Evolutionary conservation across 495 filamentous ascomycete genomes (phyloP).

Genomic region (Sporormia fimetaria): DNA sequence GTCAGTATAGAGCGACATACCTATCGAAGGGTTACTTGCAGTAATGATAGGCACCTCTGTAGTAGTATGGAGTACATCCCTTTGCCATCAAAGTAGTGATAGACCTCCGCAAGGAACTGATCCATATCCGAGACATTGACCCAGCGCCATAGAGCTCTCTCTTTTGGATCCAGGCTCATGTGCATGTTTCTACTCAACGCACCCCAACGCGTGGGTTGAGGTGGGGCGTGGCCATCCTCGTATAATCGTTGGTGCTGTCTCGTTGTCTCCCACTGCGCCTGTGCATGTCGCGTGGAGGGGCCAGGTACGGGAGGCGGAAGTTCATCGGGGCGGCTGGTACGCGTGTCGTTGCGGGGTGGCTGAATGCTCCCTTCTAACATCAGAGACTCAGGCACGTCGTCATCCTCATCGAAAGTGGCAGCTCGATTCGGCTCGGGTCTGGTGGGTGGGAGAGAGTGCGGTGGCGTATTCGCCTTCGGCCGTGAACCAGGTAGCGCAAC

Average conservation of each 20-base stretch:
- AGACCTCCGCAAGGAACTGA: constrained; percentile 80
- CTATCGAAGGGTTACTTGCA: constrained; percentile 44
- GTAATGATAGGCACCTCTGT: constrained; percentile 53
- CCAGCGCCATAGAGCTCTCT: constrained; percentile 92
- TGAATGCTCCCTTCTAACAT: constrained; percentile 51
- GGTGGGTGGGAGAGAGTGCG: constrained; percentile 26
- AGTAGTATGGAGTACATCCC: constrained; percentile 86
- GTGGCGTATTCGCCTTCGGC: too few species aligned
- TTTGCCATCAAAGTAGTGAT: constrained; percentile 73
- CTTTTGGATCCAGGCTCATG: constrained; percentile 46
- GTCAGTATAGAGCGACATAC: not conserved
- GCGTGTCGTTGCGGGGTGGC: not conserved
- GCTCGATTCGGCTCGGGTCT: constrained; percentile 3
- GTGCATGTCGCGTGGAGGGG: constrained; percentile 42
- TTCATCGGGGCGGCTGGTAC: constrained; percentile 1
- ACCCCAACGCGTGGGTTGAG: not conserved
- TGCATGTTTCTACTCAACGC: constrained; percentile 3
- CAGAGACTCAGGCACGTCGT: constrained; percentile 84
- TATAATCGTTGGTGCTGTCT: constrained; percentile 52
- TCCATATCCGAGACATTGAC: constrained; percentile 87
- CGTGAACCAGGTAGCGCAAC: too few species aligned
- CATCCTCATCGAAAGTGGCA: constrained; percentile 44
- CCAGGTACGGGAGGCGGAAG: constrained; percentile 38
- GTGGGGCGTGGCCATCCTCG: constrained; percentile 28
- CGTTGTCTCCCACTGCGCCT: constrained; percentile 56